Evolutionary conservation across 306 rosid genomes (phyloP).

Genomic region (Lagenaria siceraria): DNA sequence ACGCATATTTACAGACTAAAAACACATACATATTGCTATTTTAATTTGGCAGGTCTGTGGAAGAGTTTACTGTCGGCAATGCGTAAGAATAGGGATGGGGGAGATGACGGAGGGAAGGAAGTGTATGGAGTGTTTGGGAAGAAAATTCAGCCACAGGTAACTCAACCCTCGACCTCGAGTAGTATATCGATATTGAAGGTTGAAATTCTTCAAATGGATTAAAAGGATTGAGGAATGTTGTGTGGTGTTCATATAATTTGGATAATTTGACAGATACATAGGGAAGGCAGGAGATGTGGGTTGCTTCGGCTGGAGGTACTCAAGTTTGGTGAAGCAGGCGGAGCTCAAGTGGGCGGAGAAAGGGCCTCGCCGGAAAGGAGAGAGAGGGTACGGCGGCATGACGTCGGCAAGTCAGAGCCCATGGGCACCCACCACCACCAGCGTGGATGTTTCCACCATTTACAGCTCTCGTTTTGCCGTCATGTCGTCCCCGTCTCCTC

Average conservation of each 20-base stretch:
- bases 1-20: too few relatives aligned
- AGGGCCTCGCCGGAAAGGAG: conserved; percentile 48
- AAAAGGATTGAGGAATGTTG: too few relatives aligned
- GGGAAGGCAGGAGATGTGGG: conserved; percentile 50
- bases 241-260: background rate
- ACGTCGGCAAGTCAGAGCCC: conserved; percentile 14
- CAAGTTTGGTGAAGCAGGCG: conserved; percentile 33
- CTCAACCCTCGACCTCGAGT: background rate
- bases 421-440: conserved; percentile 2
- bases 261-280: conserved; percentile 37
- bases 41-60: conserved; percentile 54
- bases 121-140: conserved; percentile 69
- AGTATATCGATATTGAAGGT: too few relatives aligned
- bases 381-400: conserved; percentile 21
- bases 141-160: conserved; percentile 79
- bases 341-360: conserved; percentile 79
- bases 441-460: conserved; percentile 19
- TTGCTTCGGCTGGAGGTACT: conserved; percentile 46
- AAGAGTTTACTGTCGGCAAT: conserved; percentile 71
- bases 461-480: conserved; percentile 29
- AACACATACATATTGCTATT: background rate
- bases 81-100: conserved; percentile 71
- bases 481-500: conserved; percentile 24
- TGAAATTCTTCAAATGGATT: too few relatives aligned
- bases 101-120: conserved; percentile 86